Evolutionary conservation across 805 yeast species (phyloP).

Genomic region (Myxozyma kluyveri): DNA sequence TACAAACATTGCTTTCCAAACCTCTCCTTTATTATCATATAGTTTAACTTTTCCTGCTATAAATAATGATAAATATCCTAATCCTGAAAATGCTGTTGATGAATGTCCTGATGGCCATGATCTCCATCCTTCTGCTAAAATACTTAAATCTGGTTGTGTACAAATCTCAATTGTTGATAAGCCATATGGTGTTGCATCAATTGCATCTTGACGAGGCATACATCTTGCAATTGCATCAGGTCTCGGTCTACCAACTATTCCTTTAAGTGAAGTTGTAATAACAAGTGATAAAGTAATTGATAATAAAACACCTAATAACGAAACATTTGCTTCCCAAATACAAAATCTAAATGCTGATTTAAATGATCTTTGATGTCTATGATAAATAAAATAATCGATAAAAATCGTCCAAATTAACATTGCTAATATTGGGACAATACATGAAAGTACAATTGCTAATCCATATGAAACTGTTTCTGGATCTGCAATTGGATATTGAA

Average conservation of each 20-base stretch:
- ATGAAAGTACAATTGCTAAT: conserved; percentile 46
- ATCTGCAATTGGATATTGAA: conserved; percentile 78
- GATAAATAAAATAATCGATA: conserved; percentile 6
- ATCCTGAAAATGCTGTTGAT: conserved; percentile 51
- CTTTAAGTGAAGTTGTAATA: conserved; percentile 71
- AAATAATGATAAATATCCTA: conserved; percentile 50
- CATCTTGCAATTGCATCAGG: conserved; percentile 93
- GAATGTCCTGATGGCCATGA: conserved; percentile 61
- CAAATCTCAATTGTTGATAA: conserved; percentile 38
- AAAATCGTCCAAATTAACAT: conserved; percentile 28
- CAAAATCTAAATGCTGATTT: not conserved
- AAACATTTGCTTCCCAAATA: conserved; percentile 54
- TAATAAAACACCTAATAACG: conserved; percentile 63
- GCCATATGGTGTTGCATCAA: conserved; percentile 48
- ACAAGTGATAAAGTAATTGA: conserved; percentile 59
- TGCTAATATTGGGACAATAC: conserved; percentile 35
- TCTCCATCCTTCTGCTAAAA: conserved; percentile 52
- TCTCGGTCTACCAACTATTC: conserved; percentile 83
- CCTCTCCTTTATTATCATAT: conserved; percentile 38
- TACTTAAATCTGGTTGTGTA: conserved; percentile 35
- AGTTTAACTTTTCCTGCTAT: conserved; percentile 48
- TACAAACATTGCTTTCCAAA: conserved; percentile 31
- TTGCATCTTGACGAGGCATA: conserved; percentile 48
- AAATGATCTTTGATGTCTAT: not conserved
- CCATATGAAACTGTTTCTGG: conserved; percentile 64